These are phyloP conservation scores for Wickerhamiella cacticola DNA, from an alignment of 805 yeast species.

Conservation along the genomic window DNA sequence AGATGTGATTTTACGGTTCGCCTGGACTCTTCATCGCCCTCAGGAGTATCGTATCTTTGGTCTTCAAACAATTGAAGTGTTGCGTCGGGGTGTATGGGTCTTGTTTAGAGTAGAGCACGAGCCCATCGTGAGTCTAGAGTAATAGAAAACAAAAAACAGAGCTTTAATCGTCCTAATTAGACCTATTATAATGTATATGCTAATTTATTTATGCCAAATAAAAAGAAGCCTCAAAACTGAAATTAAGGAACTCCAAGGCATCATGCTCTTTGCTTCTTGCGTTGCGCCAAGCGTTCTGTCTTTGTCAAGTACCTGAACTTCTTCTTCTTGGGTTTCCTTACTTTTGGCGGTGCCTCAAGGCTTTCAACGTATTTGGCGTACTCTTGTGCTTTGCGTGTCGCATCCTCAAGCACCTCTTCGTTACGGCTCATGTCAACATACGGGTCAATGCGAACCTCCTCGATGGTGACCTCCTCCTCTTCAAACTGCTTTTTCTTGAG, in stretches of 20 bases:
- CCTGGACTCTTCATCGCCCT: constrained; percentile 57
- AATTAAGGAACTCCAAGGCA: neutral
- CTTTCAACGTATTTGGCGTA: constrained; percentile 59
- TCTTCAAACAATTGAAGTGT: constrained; percentile 60
- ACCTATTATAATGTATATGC: neutral
- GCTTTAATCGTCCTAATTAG: neutral
- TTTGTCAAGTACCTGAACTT: constrained; percentile 83
- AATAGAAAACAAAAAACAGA: neutral
- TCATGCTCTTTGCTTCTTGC: constrained; percentile 3
- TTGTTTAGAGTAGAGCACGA: constrained; percentile 56
- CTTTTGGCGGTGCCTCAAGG: constrained; percentile 25
- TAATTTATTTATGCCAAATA: no score
- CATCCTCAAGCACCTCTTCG: constrained; percentile 55
- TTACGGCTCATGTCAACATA: constrained; percentile 60
- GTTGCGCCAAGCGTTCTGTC: constrained; percentile 46
- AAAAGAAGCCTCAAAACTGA: no score
- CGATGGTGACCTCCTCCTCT: constrained; percentile 42
- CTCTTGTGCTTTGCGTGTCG: constrained; percentile 67
- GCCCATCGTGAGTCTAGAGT: neutral
- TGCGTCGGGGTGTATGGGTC: constrained; percentile 86
- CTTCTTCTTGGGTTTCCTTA: constrained; percentile 37
- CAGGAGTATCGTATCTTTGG: constrained; percentile 49
- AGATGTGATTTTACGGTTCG: constrained; percentile 58
- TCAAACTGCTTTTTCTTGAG: constrained; percentile 30
- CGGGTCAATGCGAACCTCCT: constrained; percentile 43